Evolutionary conservation across 176 grass and related monocot species (phyloP), one percentile per base, ranked within the genome.

Genomic region (Lolium rigidum): DNA sequence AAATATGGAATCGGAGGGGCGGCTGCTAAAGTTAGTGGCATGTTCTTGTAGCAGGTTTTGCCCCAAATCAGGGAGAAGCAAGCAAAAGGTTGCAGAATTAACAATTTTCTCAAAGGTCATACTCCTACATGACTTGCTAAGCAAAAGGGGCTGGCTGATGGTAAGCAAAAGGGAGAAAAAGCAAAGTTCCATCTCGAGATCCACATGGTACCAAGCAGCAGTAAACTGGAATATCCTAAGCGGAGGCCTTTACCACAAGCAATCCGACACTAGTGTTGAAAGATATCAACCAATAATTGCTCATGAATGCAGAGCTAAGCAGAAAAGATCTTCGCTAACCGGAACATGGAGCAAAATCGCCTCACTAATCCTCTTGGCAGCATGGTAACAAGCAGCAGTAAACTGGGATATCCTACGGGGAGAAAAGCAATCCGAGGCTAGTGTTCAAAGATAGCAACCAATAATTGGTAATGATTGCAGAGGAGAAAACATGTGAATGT

Each of bases 101-200:
- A 88, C 52, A 85, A 85, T 85, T 77, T 81, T 46, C 59, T 77
- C 62, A 37, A 91, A 88, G 86, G 85, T 71, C 13, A 5, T 56
- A 39, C 70, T 35, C 31, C 31, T 56, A 25, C 77, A 88, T 72
- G 63, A n/a, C 83, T 79, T 80, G 90, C 58, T 80, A 78, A 74
- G 83, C 46, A 47, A 47, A 47, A 47, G 46, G 46, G 44, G 46
- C 46, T 47, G 46, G 46, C 46, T 47, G 46, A 47, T 47, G 46
- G 46, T 47, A 46, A 7, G 41, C 0, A 7, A 47, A 47, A 47
- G 46, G 70, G 74, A 25, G 44, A 2, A 20, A 6, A 74, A 79
- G 83, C 87, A 81, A 81, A 83, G 83, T 28, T 80, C 80, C 80
- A 35, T 76, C 38, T 83, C 59, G 83, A 89, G 79, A 92, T 86